These are phyloP conservation scores for Laburnicola sp. DNA, from an alignment of 2,329 filamentous ascomycete genomes.

Conservation along the genomic window DNA sequence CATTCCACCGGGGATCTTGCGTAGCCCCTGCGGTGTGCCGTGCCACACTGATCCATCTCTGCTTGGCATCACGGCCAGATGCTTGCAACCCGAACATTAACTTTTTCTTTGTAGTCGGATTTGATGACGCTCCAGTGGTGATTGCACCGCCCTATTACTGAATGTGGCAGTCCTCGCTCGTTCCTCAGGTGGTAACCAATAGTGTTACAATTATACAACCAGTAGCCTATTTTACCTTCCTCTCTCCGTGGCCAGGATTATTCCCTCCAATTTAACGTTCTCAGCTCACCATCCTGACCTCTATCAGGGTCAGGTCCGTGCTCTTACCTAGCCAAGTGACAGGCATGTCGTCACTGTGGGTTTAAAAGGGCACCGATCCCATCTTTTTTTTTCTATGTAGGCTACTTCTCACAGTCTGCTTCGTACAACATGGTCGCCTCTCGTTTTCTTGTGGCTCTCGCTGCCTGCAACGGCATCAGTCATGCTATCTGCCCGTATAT, in stretches of 20 bases:
- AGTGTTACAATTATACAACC: not conserved
- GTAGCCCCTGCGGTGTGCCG: constrained; percentile 14
- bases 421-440: constrained; percentile 29
- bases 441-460: constrained; percentile 28
- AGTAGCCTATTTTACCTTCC: not conserved
- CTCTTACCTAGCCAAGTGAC: not conserved
- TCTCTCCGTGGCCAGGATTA: not conserved
- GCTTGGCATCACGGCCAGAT: constrained; percentile 13
- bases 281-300: constrained; percentile 1
- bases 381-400: constrained; percentile 1
- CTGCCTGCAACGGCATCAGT: constrained; percentile 26
- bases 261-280: not conserved
- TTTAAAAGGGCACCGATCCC: constrained; percentile 6
- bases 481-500: constrained; percentile 43
- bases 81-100: constrained; percentile 11
- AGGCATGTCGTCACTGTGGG: not conserved
- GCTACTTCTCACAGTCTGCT: constrained; percentile 5
- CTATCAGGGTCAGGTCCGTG: not conserved
- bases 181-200: not conserved
- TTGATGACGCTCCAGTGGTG: not conserved
- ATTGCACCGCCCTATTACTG: not conserved
- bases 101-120: constrained; percentile 3
- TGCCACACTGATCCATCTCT: constrained; percentile 15
- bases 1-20: constrained; percentile 1
- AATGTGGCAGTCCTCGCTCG: not conserved